Base-by-base conservation (phyloP, 108 stramenopile genomes). In the Nitzschia palea region DNA sequence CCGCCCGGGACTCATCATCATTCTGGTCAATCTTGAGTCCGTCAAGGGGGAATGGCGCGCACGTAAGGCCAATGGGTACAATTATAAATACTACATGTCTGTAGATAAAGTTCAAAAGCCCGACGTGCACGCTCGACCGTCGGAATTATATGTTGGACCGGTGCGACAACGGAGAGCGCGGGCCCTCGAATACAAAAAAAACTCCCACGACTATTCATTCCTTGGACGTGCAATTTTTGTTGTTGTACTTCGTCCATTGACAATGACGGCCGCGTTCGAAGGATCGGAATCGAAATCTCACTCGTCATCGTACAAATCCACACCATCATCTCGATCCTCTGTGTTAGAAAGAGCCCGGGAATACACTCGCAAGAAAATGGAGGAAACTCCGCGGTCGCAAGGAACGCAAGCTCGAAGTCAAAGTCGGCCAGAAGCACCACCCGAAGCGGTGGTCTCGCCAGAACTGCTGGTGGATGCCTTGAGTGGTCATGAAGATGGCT, bases 381-480 rank as follows among this genome's bases (percentile, higher is more conserved):
- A 40, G 14, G 14, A 40, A 10, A 45, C 74, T 9, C 50, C 66
- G 1, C 70, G 75, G 22, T 74, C 72, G 23, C 62, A 65, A 47
- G n/a, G n/a, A n/a, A 74, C 81, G 17, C 15, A 66, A 15, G 68
- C 62, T 10, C 67, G 73, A 8, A 68, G 25, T 26, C 55, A 56
- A 34, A 14, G 37, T 42, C 1, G 35, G 6, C 59, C 59, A 2
- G 26, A 33, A 56, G 28, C 25, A 45, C 65, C 51, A 25, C 51
- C 68, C 52, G 60, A 79, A 48, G 51, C 85, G 8, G 62, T 85
- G 22, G 86, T 93, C 30, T 85, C 86, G 34, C 88, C 91, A 20
- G 91, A 93, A 76, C 62, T 93, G 23, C 68, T 93, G 54, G 91
- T 93, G 36, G 91, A 93, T 65, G 91, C 91, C 27, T 70, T 93